Evolutionary conservation across 2,329 filamentous ascomycete genomes (phyloP), one percentile per base, ranked within the genome.

Genomic region (Beauveria varroae): DNA sequence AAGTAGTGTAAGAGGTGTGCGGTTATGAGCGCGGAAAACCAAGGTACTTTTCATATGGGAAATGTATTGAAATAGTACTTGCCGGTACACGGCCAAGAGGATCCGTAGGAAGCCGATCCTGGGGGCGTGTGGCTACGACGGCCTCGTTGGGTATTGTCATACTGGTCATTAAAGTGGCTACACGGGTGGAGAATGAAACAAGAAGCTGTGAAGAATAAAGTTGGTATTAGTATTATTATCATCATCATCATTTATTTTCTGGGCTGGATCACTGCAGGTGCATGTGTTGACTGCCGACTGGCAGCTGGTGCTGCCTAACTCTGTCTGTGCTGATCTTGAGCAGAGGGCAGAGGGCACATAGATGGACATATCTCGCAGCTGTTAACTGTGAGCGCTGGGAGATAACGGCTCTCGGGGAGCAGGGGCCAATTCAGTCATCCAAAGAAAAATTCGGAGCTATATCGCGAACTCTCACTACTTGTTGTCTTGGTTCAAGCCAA

Each of bases 101-200:
- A 56, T 61, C 60, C 60, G 60, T 61, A 46, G 46, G 52, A 61
- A 61, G 53, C 60, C 60, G 60, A 46, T 37, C 34, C 3, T 34
- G 49, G 49, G 56, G 57, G 57, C 37, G 57, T 60, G 57, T 40
- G 28, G 8, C 26, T 60, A 60, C 12, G 34, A 37, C 18, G 22
- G 9, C n/a, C 28, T 37, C 20, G 26, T 16, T 34, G 8, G 26
- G 49, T 22, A 49, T 22, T 47, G 50, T 43, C 58, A 61, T 49
- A 28, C 24, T 54, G 58, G 58, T 43, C 58, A 61, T 61, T 53
- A 61, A 61, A 61, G 58, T 61, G 58, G 58, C 51, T 30, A 61
- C 53, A 16, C 16, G 34, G 41, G 58, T 61, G 58, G 58, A 61
- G 57, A 51, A 59, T 43, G 44, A 50, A 58, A 58, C 55, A 58